Conservation (phyloP, 2,329 filamentous ascomycete species). For the Colletotrichum cuscutae region DNA sequence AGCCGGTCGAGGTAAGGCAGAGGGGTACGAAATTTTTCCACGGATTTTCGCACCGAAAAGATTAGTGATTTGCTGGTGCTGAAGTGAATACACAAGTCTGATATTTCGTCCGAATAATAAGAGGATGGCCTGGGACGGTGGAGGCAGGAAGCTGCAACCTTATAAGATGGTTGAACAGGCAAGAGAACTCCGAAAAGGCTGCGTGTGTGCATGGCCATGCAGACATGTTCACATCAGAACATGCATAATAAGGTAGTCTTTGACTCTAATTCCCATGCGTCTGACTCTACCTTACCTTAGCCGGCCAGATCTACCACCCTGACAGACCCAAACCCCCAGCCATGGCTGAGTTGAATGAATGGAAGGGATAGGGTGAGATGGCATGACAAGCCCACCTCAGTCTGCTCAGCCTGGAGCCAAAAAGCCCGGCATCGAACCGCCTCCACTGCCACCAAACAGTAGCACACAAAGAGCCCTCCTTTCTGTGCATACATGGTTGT, state of each 20-base stretch:
- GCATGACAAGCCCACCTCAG: conserved; percentile 14
- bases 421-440: too few relatives aligned
- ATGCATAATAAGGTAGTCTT: neutral
- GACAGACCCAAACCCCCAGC: conserved; percentile 6
- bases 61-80: neutral
- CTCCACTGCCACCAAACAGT: neutral
- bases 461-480: conserved; percentile 14
- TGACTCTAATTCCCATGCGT: conserved; percentile 23
- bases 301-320: neutral
- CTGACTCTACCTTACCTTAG: neutral
- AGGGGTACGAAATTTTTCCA: neutral
- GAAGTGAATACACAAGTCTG: conserved; percentile 8
- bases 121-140: neutral
- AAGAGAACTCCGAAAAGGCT: neutral
- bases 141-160: conserved; percentile 26
- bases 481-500: neutral
- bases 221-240: neutral
- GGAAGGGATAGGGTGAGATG: conserved; percentile 11
- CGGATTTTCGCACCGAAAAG: neutral
- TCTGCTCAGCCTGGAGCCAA: neutral
- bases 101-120: conserved; percentile 10
- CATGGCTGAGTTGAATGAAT: conserved; percentile 26
- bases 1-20: neutral
- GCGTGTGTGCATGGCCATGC: neutral
- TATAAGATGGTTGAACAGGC: conserved; percentile 20